Evolutionary conservation across 176 grass and related monocot genomes (phyloP).

Genomic region (Puya raimondii): DNA sequence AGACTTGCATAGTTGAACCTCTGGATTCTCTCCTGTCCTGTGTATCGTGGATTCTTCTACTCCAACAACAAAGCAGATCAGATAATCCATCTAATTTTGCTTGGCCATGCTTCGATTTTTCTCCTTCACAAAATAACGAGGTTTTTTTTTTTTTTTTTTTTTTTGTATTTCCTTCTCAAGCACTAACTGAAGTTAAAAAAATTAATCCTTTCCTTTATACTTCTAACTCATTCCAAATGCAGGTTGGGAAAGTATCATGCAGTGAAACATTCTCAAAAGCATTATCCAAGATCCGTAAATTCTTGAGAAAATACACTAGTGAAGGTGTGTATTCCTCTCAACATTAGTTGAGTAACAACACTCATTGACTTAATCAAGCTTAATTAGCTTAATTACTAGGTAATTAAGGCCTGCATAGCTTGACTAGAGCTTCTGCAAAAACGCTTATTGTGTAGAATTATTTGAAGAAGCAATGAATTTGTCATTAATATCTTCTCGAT

Average conservation of each 20-base stretch:
- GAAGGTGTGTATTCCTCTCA: constrained; percentile 52
- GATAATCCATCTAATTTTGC: constrained; percentile 29
- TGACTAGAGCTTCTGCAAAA: too few species aligned
- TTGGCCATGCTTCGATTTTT: constrained; percentile 78
- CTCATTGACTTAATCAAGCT: too few species aligned
- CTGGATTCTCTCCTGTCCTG: constrained; percentile 63
- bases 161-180: constrained; percentile 5
- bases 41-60: constrained; percentile 46
- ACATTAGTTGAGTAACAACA: background rate
- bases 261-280: constrained; percentile 59
- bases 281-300: constrained; percentile 53
- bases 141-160: constrained; percentile 55
- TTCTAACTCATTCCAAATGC: background rate
- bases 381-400: too few species aligned
- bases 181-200: too few species aligned
- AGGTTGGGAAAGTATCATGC: constrained; percentile 56
- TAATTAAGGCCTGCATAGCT: too few species aligned
- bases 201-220: too few species aligned
- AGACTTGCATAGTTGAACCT: constrained; percentile 60
- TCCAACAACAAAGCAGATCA: constrained; percentile 41
- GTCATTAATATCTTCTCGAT: too few species aligned
- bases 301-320: constrained; percentile 34
- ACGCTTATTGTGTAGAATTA: too few species aligned
- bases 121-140: constrained; percentile 73
- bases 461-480: too few species aligned